Evolutionary conservation across 2,329 filamentous ascomycete genomes (phyloP).

Genomic region (Aspergillus pseudonomiae): DNA sequence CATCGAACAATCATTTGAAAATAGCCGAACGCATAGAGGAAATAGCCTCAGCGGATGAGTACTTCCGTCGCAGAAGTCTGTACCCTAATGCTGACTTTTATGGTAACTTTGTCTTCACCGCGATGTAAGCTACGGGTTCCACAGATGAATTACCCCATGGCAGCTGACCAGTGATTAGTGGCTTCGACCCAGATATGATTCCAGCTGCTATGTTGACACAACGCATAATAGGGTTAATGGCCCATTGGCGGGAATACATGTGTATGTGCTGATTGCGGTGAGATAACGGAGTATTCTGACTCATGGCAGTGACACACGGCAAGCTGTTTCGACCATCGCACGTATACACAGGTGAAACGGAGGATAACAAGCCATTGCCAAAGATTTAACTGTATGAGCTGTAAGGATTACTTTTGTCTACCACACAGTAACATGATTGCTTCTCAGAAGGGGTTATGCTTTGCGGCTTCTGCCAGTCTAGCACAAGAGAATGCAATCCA

Average conservation of each 20-base stretch:
- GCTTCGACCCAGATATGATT: constrained; percentile 33
- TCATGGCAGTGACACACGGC: constrained; percentile 26
- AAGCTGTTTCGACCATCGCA: constrained; percentile 34
- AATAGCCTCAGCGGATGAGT: constrained; percentile 29
- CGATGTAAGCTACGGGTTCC: constrained; percentile 32
- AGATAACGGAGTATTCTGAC: constrained; percentile 21
- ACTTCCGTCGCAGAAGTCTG: constrained; percentile 33
- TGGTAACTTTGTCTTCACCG: constrained; percentile 48
- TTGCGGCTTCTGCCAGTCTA: background rate
- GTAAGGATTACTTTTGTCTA: background rate
- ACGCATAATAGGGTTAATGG: constrained; percentile 38
- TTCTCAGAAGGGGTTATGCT: background rate
- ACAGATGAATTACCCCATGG: too few species aligned
- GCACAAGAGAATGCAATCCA: background rate
- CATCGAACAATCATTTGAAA: constrained; percentile 24
- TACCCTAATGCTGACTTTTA: constrained; percentile 52
- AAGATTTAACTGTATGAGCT: constrained; percentile 18
- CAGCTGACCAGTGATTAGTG: constrained; percentile 18
- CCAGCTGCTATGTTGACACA: constrained; percentile 34
- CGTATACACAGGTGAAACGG: constrained; percentile 28
- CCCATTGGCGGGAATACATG: constrained; percentile 39
- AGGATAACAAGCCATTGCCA: constrained; percentile 6
- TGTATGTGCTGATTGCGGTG: constrained; percentile 21
- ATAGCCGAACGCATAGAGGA: constrained; percentile 32
- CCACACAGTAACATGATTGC: background rate